These are phyloP conservation scores for Phellinidium pouzarii DNA, from an alignment of 1,284 basidiomycete species.

Conservation along the genomic window DNA sequence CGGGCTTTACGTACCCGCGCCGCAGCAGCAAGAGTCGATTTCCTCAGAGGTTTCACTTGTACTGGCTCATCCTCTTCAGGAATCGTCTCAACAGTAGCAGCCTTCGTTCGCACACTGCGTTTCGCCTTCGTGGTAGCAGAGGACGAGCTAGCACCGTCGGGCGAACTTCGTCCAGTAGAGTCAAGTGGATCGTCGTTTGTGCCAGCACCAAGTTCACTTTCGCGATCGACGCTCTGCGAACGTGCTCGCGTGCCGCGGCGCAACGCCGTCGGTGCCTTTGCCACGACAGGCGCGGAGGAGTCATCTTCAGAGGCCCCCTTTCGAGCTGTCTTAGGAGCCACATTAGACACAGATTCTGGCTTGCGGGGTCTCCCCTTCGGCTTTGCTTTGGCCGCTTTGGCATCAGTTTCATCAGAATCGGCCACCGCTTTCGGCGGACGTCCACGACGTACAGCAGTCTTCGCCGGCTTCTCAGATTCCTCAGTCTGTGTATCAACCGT, in stretches of 20 bases:
- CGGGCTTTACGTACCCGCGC: conserved; percentile 5
- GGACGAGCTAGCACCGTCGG: conserved; percentile 18
- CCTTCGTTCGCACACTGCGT: conserved; percentile 6
- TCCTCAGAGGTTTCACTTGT: conserved; percentile 1
- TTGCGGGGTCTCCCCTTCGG: conserved; percentile 13
- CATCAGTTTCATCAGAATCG: neutral
- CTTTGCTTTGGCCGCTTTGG: neutral
- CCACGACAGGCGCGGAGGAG: too few relatives aligned
- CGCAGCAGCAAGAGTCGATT: neutral
- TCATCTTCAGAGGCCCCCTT: too few relatives aligned
- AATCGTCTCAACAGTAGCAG: conserved; percentile 9
- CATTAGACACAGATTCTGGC: too few relatives aligned
- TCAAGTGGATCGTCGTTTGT: conserved; percentile 17
- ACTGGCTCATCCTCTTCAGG: conserved; percentile 14
- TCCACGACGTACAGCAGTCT: neutral
- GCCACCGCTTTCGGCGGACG: neutral
- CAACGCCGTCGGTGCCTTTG: neutral
- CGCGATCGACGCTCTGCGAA: conserved; percentile 15
- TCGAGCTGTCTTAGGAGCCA: too few relatives aligned
- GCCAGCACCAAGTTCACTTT: conserved; percentile 7
- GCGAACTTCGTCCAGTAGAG: conserved; percentile 15
- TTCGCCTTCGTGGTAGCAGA: conserved; percentile 13
- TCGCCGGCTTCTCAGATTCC: neutral
- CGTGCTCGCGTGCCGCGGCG: conserved; percentile 14
- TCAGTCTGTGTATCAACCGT: neutral